Evolutionary conservation across 176 grass and related monocot genomes (phyloP).

Genomic region (Urochloa ruziziensis): DNA sequence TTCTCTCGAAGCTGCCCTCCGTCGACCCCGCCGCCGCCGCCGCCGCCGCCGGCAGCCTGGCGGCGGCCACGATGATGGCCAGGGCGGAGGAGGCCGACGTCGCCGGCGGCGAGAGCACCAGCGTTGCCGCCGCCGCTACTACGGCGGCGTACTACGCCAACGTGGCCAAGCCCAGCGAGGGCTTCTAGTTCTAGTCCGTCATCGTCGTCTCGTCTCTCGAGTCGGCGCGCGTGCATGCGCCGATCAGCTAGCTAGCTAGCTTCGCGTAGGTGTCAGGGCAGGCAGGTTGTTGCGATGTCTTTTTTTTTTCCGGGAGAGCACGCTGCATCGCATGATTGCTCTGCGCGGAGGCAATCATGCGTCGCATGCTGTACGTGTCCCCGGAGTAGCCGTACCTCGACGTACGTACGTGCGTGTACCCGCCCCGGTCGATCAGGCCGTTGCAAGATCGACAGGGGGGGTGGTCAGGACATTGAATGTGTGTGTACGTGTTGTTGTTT

Average conservation of each 20-base stretch:
- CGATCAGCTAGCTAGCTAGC: neutral
- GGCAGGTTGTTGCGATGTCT: constrained; percentile 10
- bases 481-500: too few relatives aligned
- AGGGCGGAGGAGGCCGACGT: constrained; percentile 1
- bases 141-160: constrained; percentile 42
- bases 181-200: too few relatives aligned
- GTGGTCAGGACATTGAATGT: neutral
- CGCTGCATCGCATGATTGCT: neutral
- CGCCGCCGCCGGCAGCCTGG: neutral
- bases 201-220: too few relatives aligned
- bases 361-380: neutral
- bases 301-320: neutral
- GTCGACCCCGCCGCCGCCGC: too few relatives aligned
- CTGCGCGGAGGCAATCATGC: constrained; percentile 24
- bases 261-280: neutral
- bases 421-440: neutral
- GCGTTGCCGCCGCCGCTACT: neutral
- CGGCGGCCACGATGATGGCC: neutral
- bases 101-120: too few relatives aligned
- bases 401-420: constrained; percentile 28
- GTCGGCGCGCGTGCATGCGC: too few relatives aligned
- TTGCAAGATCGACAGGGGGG: neutral
- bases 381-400: neutral
- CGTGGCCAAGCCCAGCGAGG: constrained; percentile 32
- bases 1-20: constrained; percentile 77